Conservation (phyloP, 768 basidiomycete species). For the Boletus rex-veris region DNA sequence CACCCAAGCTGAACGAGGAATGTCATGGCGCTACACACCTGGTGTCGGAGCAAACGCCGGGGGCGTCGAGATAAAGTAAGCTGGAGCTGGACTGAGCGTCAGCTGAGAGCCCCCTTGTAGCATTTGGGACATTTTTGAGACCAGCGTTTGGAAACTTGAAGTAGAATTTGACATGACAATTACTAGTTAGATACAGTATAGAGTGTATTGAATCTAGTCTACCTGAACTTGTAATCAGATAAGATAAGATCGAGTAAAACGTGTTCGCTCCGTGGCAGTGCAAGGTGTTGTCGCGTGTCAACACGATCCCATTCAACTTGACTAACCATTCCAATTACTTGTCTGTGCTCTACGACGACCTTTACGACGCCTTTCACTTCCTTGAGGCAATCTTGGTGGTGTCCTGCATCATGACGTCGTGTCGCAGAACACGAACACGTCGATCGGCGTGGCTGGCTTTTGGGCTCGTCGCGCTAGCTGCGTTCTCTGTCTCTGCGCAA, state of each 20-base stretch:
- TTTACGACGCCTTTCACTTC: neutral
- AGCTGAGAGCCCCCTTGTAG: too few relatives aligned
- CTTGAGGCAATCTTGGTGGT: neutral
- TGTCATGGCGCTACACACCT: too few relatives aligned
- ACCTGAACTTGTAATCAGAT: constrained; percentile 1
- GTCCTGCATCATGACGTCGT: constrained; percentile 15
- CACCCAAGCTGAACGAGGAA: too few relatives aligned
- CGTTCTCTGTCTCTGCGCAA: constrained; percentile 44
- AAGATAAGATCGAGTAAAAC: constrained; percentile 8
- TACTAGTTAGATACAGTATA: too few relatives aligned
- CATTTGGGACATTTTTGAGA: too few relatives aligned
- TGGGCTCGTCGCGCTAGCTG: constrained; percentile 51
- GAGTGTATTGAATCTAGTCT: too few relatives aligned
- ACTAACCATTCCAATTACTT: neutral
- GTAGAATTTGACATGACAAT: too few relatives aligned
- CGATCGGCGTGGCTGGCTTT: constrained; percentile 61
- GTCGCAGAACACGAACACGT: constrained; percentile 25
- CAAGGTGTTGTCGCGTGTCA: neutral
- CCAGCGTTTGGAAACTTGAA: too few relatives aligned
- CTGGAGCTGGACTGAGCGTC: too few relatives aligned
- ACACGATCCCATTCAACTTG: neutral
- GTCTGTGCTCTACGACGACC: neutral
- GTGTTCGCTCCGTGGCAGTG: constrained; percentile 19
- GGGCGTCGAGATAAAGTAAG: too few relatives aligned
- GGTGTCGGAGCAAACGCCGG: too few relatives aligned